Evolutionary conservation across 352 stramenopile species (phyloP).

Genomic region (Pythium rishiriense): DNA sequence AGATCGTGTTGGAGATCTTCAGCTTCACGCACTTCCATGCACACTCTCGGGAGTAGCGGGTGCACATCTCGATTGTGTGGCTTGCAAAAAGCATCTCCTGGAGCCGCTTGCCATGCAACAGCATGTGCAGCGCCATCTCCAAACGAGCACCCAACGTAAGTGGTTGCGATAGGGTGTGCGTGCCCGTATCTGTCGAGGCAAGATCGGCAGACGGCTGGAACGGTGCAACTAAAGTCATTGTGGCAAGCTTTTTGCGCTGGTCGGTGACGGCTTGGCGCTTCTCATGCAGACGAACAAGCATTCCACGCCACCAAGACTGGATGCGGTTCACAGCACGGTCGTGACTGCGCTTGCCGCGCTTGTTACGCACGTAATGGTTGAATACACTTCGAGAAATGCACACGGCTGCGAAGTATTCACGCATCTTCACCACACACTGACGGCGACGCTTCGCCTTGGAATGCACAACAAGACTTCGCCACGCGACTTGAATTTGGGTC

Average conservation of each 20-base stretch:
- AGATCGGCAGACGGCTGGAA: background rate
- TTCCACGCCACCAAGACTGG: conserved; percentile 76
- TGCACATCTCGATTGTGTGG: conserved; percentile 92
- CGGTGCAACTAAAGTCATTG: conserved; percentile 47
- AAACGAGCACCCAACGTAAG: conserved; percentile 61
- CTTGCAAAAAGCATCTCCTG: conserved; percentile 92
- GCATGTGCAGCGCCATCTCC: conserved; percentile 73
- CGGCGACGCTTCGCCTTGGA: background rate
- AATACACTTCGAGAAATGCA: conserved; percentile 17
- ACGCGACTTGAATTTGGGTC: conserved; percentile 8
- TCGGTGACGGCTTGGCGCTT: conserved; percentile 37
- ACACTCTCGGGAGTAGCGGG: conserved; percentile 88
- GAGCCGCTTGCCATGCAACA: conserved; percentile 82
- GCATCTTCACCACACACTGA: conserved; percentile 12
- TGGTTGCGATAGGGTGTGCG: conserved; percentile 22
- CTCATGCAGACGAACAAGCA: conserved; percentile 53
- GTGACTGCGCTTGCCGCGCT: conserved; percentile 12
- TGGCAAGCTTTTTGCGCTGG: conserved; percentile 58
- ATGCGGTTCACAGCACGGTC: conserved; percentile 34
- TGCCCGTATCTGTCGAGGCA: background rate
- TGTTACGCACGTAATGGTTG: conserved; percentile 10
- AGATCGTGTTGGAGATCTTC: conserved; percentile 89
- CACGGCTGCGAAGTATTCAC: conserved; percentile 8
- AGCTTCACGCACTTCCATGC: conserved; percentile 88
- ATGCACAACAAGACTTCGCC: conserved; percentile 1